Evolutionary conservation across 2,329 filamentous ascomycete genomes (phyloP).

Genomic region (Simplicillium aogashimaense): DNA sequence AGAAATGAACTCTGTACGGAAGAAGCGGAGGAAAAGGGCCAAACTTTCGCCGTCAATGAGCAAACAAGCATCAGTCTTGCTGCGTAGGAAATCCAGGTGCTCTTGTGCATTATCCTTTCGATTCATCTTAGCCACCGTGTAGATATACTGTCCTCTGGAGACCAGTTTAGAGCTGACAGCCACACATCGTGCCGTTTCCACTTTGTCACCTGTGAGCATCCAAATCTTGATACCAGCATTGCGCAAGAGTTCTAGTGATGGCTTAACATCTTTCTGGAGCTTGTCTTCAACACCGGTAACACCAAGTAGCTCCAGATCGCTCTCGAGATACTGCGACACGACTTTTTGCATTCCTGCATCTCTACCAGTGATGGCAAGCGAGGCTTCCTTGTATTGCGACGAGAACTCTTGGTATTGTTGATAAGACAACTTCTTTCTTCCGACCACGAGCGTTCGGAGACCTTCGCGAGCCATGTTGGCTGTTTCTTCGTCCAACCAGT

Average conservation of each 20-base stretch:
- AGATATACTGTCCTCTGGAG: conserved; percentile 86
- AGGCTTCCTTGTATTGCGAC: conserved; percentile 64
- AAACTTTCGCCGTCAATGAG: conserved; percentile 93
- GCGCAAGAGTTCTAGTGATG: conserved; percentile 84
- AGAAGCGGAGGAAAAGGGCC: conserved; percentile 71
- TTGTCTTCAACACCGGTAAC: conserved; percentile 98
- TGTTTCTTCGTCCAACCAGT: conserved; percentile 98
- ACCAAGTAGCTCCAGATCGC: conserved; percentile 83
- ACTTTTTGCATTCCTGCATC: conserved; percentile 75
- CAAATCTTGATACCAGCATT: conserved; percentile 99
- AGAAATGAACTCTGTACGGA: conserved; percentile 76
- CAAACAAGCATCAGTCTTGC: conserved; percentile 77
- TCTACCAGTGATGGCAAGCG: conserved; percentile 67
- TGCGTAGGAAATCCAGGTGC: conserved; percentile 77
- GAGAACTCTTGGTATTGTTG: conserved; percentile 78
- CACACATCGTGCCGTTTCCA: conserved; percentile 93
- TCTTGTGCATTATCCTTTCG: conserved; percentile 79
- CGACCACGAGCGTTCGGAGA: conserved; percentile 84
- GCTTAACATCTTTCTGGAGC: conserved; percentile 89
- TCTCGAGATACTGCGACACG: conserved; percentile 73
- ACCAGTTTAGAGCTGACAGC: conserved; percentile 93
- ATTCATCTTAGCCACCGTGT: conserved; percentile 80
- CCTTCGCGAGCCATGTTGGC: conserved; percentile 99
- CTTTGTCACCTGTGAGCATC: conserved; percentile 99
- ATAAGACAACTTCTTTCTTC: conserved; percentile 73